A percentile compares a stretch with the other conserved stretches of the same genome.
Conservation (phyloP, 495 filamentous ascomycete species). For the Letharia columbiana region DNA sequence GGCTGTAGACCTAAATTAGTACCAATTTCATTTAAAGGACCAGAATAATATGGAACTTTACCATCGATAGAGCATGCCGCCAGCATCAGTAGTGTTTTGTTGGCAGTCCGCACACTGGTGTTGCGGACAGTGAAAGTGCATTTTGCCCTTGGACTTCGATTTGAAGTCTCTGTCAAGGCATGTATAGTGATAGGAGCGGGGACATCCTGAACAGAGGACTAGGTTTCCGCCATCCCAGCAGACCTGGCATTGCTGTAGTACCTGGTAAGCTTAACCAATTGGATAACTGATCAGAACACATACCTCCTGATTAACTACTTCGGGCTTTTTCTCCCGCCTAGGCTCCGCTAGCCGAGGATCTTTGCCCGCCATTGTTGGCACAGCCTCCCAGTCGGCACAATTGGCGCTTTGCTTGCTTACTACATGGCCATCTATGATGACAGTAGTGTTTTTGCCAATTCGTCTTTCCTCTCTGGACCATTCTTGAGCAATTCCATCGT, state of each 20-base stretch:
- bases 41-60: neutral
- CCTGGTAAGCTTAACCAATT: constrained; percentile 9
- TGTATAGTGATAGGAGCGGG: constrained; percentile 45
- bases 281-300: constrained; percentile 6
- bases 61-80: constrained; percentile 48
- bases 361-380: constrained; percentile 49
- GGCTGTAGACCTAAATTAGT: constrained; percentile 22
- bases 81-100: constrained; percentile 45
- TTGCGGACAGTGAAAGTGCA: constrained; percentile 47
- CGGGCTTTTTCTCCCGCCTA: constrained; percentile 34
- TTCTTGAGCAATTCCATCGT: constrained; percentile 35
- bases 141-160: constrained; percentile 29
- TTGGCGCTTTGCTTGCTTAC: constrained; percentile 51
- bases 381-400: constrained; percentile 48
- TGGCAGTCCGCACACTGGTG: constrained; percentile 49
- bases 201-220: constrained; percentile 45
- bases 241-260: constrained; percentile 42
- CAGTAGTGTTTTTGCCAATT: constrained; percentile 50
- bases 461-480: constrained; percentile 43
- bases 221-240: constrained; percentile 46
- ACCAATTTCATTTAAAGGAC: too few relatives aligned
- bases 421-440: constrained; percentile 51
- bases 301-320: constrained; percentile 43
- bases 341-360: constrained; percentile 43
- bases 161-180: constrained; percentile 42